A percentile compares a stretch with the other conserved stretches of the same genome.
Evolutionary conservation across 192 early-diverging fungal species (phyloP).

Genomic region (Backusella macrospora): DNA sequence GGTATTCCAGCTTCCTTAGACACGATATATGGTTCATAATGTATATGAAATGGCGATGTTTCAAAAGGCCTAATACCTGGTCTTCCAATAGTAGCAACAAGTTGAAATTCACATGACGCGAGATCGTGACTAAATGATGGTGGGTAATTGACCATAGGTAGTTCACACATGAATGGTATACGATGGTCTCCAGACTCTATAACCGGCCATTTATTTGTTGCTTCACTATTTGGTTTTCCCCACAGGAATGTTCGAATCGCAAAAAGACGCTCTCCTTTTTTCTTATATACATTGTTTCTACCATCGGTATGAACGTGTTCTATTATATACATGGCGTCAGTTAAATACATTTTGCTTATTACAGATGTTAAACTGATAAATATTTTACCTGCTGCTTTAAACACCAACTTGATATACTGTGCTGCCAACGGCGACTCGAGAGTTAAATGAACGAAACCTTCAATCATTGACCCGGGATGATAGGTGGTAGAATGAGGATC

Average conservation of each 20-base stretch:
- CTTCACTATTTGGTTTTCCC: constrained; percentile 21
- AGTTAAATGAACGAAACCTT: constrained; percentile 25
- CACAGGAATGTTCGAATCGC: constrained; percentile 32
- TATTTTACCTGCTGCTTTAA: constrained; percentile 33
- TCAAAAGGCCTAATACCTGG: constrained; percentile 24
- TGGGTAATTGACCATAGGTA: constrained; percentile 41
- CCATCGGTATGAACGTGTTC: constrained; percentile 5
- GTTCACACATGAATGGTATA: constrained; percentile 37
- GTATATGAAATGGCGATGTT: neutral
- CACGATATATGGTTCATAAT: constrained; percentile 12
- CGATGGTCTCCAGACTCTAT: constrained; percentile 31
- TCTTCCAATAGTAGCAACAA: constrained; percentile 21
- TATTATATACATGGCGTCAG: neutral
- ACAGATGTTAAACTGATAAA: neutral
- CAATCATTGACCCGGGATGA: constrained; percentile 27
- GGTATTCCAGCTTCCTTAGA: neutral
- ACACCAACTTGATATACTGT: constrained; percentile 30
- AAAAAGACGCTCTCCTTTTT: constrained; percentile 17
- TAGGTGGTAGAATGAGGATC: neutral
- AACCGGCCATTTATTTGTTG: constrained; percentile 22
- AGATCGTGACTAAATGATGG: constrained; percentile 26
- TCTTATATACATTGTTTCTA: constrained; percentile 8
- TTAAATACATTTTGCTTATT: neutral
- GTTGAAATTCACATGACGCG: constrained; percentile 9
- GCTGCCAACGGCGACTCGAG: constrained; percentile 23